These are phyloP conservation scores for Penicillium griseofulvum DNA, from an alignment of 2,329 filamentous ascomycete species.

Conservation along the genomic window DNA sequence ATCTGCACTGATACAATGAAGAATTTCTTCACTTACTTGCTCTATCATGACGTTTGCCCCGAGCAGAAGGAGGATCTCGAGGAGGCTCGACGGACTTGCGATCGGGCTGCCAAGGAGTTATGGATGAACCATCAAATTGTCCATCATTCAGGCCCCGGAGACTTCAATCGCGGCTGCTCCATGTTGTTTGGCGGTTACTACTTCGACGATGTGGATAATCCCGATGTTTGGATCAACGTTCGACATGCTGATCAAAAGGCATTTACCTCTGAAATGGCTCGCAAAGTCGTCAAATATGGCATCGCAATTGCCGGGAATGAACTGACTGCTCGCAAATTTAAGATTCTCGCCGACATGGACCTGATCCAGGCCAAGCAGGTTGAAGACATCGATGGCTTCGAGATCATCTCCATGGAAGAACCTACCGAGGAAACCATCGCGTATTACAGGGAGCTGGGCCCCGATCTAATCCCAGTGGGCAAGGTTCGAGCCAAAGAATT, in stretches of 20 bases:
- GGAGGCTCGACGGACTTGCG: conserved; percentile 65
- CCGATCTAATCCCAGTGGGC: conserved; percentile 52
- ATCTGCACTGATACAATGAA: conserved; percentile 66
- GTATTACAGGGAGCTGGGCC: conserved; percentile 48
- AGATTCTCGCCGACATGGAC: conserved; percentile 32
- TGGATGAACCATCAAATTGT: conserved; percentile 56
- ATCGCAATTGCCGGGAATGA: conserved; percentile 46
- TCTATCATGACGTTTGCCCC: conserved; percentile 80
- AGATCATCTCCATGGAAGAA: conserved; percentile 56
- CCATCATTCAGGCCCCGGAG: conserved; percentile 60
- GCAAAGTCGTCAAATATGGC: conserved; percentile 51
- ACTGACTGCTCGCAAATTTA: conserved; percentile 41
- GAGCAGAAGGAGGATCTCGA: conserved; percentile 70
- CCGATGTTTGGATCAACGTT: conserved; percentile 12
- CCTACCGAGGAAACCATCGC: conserved; percentile 46
- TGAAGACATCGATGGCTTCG: conserved; percentile 57
- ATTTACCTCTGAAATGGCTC: conserved; percentile 48
- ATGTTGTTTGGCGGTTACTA: conserved; percentile 63
- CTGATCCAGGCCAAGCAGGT: conserved; percentile 44
- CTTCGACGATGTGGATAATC: conserved; percentile 42
- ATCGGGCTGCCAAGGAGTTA: conserved; percentile 65
- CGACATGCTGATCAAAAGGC: neutral
- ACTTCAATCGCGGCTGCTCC: conserved; percentile 75
- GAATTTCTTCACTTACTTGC: conserved; percentile 86
- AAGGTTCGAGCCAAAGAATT: conserved; percentile 54